Conservation (phyloP, 2,329 filamentous ascomycete species). For the Exophiala sp. region DNA sequence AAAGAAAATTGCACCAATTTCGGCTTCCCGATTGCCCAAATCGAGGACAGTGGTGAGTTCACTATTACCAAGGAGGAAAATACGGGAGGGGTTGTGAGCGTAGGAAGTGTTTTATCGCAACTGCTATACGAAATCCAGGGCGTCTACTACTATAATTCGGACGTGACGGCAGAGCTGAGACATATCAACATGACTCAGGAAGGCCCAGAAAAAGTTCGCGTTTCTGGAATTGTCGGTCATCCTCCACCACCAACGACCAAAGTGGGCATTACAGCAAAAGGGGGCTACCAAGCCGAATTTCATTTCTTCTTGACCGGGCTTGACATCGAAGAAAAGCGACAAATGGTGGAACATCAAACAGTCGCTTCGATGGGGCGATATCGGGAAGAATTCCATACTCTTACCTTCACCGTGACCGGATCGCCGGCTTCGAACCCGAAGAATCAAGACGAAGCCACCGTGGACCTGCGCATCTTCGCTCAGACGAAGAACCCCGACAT, state of each 20-base stretch:
- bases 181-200: slow-evolving; percentile 50
- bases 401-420: slow-evolving; percentile 22
- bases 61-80: slow-evolving; percentile 41
- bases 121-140: slow-evolving; percentile 47
- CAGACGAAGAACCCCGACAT: slow-evolving; percentile 28
- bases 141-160: slow-evolving; percentile 54
- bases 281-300: slow-evolving; percentile 45
- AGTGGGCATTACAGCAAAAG: slow-evolving; percentile 44
- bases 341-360: slow-evolving; percentile 42
- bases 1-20: slow-evolving; percentile 36
- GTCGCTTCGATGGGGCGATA: slow-evolving; percentile 29
- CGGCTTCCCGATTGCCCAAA: slow-evolving; percentile 45
- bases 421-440: slow-evolving; percentile 24
- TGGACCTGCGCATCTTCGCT: slow-evolving; percentile 36
- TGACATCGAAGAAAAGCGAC: slow-evolving; percentile 44
- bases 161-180: slow-evolving; percentile 52
- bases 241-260: slow-evolving; percentile 50
- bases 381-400: slow-evolving; percentile 21
- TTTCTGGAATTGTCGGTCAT: slow-evolving; percentile 40
- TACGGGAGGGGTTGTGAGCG: slow-evolving; percentile 38
- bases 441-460: slow-evolving; percentile 35
- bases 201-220: slow-evolving; percentile 45
- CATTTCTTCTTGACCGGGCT: slow-evolving; percentile 43
- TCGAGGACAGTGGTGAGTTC: slow-evolving; percentile 37
- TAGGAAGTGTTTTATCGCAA: slow-evolving; percentile 50